A percentile compares a stretch with the other conserved stretches of the same genome.
Evolutionary conservation across 176 grass and related monocot species (phyloP).

Genomic region (Aegilops speltoides): DNA sequence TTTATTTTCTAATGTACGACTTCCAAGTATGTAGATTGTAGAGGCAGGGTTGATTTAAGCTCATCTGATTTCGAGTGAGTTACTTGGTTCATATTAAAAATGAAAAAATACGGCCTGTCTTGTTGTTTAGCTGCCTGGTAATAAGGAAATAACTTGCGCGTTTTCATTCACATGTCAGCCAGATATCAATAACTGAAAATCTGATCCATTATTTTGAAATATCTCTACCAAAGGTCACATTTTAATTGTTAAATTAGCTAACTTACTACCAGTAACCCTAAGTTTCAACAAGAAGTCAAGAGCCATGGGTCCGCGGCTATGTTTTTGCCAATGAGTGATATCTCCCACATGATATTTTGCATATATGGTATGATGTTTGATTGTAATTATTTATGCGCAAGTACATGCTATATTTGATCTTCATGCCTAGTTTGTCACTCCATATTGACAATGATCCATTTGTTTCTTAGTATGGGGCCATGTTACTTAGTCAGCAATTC

Average conservation of each 20-base stretch:
- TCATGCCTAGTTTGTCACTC: constrained; percentile 11
- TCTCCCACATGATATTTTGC: background rate
- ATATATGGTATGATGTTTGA: constrained; percentile 4
- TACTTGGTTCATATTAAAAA: background rate
- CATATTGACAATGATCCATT: constrained; percentile 11
- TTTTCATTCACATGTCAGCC: background rate
- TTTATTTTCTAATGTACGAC: background rate
- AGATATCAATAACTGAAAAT: background rate
- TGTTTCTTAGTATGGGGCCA: background rate
- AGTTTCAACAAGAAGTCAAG: background rate
- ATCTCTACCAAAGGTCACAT: background rate
- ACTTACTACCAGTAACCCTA: background rate
- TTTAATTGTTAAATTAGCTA: background rate
- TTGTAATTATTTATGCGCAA: constrained; percentile 16
- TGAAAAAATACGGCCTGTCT: background rate
- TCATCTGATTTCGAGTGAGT: background rate
- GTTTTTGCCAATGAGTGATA: background rate
- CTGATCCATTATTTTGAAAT: background rate
- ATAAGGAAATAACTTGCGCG: constrained; percentile 11
- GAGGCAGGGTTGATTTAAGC: background rate
- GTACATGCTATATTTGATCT: constrained; percentile 17
- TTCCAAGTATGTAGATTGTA: background rate
- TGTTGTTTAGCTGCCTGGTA: background rate
- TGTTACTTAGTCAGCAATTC: constrained; percentile 26
- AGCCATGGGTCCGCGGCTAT: background rate